Base-by-base conservation (phyloP, 2,329 filamentous ascomycete species). In the Thelonectria discophora region DNA sequence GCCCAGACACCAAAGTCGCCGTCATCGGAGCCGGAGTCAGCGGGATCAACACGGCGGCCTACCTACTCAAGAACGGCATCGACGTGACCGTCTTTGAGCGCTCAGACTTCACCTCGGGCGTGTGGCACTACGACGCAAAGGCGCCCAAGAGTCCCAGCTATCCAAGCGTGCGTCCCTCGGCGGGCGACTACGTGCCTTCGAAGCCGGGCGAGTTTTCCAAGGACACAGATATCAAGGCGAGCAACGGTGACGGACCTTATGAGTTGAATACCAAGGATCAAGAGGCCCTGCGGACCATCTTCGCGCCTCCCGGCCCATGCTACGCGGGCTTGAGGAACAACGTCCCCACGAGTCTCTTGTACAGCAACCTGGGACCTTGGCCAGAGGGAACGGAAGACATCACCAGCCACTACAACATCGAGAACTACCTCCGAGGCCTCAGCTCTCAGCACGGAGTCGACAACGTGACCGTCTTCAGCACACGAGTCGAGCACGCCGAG, bases 241-340 rank as follows among this genome's bases (percentile, higher is more conserved):
- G 46, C 6, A 37, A 45, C 1, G 18, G 8, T 13, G 5, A 51
- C 1, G 1, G n/a, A 15, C 1, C 2, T 0, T 58, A 65, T 32
- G 60, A 60, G 2, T 62, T 68, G 1, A 42, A 60, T 0, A 24
- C 1, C 0, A 10, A 49, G 3, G 42, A 69, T 5, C 11, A 18
- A 0, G 24, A 65, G 1, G 30, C 34, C 15, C 46, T 66, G 1
- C 46, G 63, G 13, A 51, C 64, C 6, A 49, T 67, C 1, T 72
- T 72, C 43, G 65, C 70, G 1, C 67, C 58, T 24, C 75, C 73
- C 0, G 75, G 74, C 1, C 77, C 93, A 81, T 79, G 85, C 83
- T 77, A 84, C 60, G 75, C 74, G 5, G 82, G 83, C 2, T 77
- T 94, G 8, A 89, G 89, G 70, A 92, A 90, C 37, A 95, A 94